phyloP scores from a whole-genome alignment of 2,329 filamentous ascomycete species.

The Nothomitra cinnamomea region DNA sequence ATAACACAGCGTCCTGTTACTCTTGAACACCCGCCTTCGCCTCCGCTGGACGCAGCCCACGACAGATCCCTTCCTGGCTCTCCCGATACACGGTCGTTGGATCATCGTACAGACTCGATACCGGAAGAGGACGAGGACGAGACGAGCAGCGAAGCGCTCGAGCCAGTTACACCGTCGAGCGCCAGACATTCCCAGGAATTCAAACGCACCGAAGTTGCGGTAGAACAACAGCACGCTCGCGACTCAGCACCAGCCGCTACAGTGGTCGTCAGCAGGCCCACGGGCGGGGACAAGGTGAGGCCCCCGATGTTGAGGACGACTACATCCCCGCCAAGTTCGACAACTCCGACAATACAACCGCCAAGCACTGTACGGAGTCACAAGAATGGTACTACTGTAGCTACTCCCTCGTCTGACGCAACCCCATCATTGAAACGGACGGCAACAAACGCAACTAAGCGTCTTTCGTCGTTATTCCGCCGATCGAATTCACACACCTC shows the following conservation, averaged over 20 bases:
- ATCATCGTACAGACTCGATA: constrained; percentile 2
- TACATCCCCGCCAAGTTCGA: background rate
- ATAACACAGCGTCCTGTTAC: background rate
- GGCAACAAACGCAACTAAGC: constrained; percentile 3
- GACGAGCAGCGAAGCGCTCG: constrained; percentile 11
- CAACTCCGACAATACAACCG: background rate
- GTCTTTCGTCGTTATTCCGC: constrained; percentile 14
- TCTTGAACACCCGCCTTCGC: background rate
- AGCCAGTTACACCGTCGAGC: constrained; percentile 13
- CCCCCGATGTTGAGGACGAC: background rate
- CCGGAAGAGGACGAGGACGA: constrained; percentile 5
- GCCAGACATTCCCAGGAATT: constrained; percentile 8
- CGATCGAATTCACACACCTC: constrained; percentile 8
- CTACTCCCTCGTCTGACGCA: constrained; percentile 2
- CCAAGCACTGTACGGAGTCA: constrained; percentile 1
- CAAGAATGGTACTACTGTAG: background rate
- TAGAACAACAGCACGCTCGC: background rate
- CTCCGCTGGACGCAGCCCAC: background rate
- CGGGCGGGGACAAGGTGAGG: background rate
- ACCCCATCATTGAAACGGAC: constrained; percentile 3
- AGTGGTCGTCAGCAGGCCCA: background rate
- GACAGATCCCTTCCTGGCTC: background rate
- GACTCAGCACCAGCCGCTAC: background rate
- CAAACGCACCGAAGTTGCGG: background rate
- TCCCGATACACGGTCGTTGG: constrained; percentile 1